Conservation (phyloP, 2,329 filamentous ascomycete species). For the Claviceps sp. region DNA sequence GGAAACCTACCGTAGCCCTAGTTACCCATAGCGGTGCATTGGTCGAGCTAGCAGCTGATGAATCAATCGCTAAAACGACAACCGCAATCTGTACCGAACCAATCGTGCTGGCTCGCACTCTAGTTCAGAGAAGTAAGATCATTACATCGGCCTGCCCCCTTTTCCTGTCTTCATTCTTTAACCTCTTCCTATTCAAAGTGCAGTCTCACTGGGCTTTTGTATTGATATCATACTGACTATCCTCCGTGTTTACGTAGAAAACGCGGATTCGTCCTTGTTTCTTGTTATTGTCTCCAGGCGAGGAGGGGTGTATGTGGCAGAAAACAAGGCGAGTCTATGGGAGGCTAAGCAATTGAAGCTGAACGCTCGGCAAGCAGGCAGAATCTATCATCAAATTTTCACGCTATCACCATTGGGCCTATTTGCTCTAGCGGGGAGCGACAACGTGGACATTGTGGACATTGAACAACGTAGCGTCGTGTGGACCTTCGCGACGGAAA, state of each 20-base stretch:
- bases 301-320: constrained; percentile 2
- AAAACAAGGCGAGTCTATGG: constrained; percentile 30
- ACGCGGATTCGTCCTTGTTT: neutral
- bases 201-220: neutral
- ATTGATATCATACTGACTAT: neutral
- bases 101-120: constrained; percentile 34
- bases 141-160: neutral
- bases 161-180: neutral
- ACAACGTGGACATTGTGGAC: constrained; percentile 44
- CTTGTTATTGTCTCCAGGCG: constrained; percentile 3
- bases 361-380: constrained; percentile 32
- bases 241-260: neutral
- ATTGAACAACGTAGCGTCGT: constrained; percentile 32
- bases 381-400: constrained; percentile 37
- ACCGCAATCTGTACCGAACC: constrained; percentile 38
- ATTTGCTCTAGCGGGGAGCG: constrained; percentile 45
- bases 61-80: constrained; percentile 25
- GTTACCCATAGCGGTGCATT: constrained; percentile 52
- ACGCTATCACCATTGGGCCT: constrained; percentile 42
- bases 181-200: neutral
- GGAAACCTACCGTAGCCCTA: constrained; percentile 39
- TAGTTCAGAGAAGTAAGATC: constrained; percentile 29
- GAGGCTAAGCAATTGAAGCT: constrained; percentile 29
- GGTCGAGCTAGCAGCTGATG: constrained; percentile 34
- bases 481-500: constrained; percentile 47